Percentiles rank a stretch among this genome's conserved stretches.
Evolutionary conservation across 305 asterid species (phyloP).

Genomic region (Rubia occidens): DNA sequence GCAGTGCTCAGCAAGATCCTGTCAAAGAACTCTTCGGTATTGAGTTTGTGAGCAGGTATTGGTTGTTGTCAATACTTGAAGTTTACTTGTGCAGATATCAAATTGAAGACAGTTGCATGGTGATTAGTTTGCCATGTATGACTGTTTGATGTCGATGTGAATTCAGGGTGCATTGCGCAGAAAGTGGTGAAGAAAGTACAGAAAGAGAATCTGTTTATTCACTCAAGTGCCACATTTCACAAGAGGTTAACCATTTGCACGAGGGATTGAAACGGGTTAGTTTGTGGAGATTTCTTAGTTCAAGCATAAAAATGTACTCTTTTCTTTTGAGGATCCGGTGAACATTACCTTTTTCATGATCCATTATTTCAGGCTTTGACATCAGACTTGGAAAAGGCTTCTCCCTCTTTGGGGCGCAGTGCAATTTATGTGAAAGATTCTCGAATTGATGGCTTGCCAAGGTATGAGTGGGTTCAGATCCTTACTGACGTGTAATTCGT

Average conservation of each 20-base stretch:
- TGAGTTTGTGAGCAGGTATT: conserved; percentile 88
- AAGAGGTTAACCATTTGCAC: conserved; percentile 96
- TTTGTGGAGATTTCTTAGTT: not conserved
- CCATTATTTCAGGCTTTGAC: conserved; percentile 62
- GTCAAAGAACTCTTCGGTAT: conserved; percentile 78
- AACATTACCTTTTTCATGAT: conserved; percentile 15
- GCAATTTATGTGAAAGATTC: conserved; percentile 85
- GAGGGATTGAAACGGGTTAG: conserved; percentile 92
- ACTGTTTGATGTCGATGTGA: conserved; percentile 19
- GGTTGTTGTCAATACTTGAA: conserved; percentile 1
- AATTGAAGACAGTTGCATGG: not conserved
- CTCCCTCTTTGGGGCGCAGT: conserved; percentile 91
- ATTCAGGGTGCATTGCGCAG: conserved; percentile 90
- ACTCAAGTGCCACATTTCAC: conserved; percentile 95
- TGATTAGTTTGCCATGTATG: not conserved
- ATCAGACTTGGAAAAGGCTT: conserved; percentile 92
- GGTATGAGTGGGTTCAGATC: conserved; percentile 33
- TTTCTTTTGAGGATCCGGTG: not conserved
- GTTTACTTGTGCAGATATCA: not conserved
- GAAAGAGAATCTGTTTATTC: conserved; percentile 81
- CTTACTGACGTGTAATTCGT: no score
- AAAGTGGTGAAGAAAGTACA: conserved; percentile 93
- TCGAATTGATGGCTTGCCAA: conserved; percentile 77
- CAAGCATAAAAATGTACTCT: not conserved
- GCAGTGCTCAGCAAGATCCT: conserved; percentile 68